phyloP scores from a whole-genome alignment of 768 basidiomycete species.

The Leccinum ochraceum region DNA sequence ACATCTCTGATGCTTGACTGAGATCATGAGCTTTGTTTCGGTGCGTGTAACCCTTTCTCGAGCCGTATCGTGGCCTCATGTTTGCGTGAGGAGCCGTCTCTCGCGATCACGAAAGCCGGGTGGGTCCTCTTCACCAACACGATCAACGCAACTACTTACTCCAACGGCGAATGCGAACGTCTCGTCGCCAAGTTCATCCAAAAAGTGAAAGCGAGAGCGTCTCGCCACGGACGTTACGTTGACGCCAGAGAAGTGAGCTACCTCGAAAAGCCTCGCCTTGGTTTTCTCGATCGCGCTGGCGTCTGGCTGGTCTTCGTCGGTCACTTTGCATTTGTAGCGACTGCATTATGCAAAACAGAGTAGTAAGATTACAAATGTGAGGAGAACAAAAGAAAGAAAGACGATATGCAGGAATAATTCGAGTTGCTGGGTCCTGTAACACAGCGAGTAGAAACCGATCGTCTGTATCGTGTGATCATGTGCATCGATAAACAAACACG shows the following conservation, averaged over 20 bases:
- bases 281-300: background rate
- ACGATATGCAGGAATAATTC: background rate
- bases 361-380: conserved; percentile 17
- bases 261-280: background rate
- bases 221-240: too few relatives aligned
- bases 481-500: background rate
- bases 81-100: conserved; percentile 28
- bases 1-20: conserved; percentile 17
- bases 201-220: too few relatives aligned
- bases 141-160: conserved; percentile 40
- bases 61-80: background rate
- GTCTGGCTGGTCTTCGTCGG: background rate
- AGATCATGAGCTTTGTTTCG: conserved; percentile 31
- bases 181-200: too few relatives aligned
- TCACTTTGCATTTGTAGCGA: conserved; percentile 4
- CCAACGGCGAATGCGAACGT: conserved; percentile 38
- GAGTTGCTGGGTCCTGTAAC: conserved; percentile 72
- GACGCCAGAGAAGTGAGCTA: too few relatives aligned
- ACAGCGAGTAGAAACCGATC: conserved; percentile 81
- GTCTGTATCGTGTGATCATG: conserved; percentile 43
- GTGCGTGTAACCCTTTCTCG: conserved; percentile 12
- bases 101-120: conserved; percentile 37
- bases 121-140: conserved; percentile 42
- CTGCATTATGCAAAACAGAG: conserved; percentile 12
- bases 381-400: background rate